Base-by-base conservation (phyloP, 2,329 filamentous ascomycete genomes). In the Phaeoacremonium minimum region DNA sequence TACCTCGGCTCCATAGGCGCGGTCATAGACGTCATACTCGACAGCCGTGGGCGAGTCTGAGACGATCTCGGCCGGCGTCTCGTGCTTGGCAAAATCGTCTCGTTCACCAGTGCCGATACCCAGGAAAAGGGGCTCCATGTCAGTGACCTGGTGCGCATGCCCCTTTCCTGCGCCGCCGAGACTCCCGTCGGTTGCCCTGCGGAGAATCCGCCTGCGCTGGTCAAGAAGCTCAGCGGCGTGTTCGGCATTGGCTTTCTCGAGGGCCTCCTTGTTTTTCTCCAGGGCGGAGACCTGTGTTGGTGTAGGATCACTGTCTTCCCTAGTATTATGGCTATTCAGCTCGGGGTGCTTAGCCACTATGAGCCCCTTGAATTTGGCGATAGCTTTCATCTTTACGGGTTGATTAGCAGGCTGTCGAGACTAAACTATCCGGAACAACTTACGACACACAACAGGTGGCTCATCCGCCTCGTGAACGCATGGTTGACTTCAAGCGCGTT, bases 401-500 rank as follows among this genome's bases (percentile, higher is more conserved):
- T 42, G 36, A 22, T 29, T 20, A 15, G 36, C 36, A 15, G 38
- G 18, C 8, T 17, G 8, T 15, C 4, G 13, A 38, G 18, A 6
- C 32, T 35, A 29, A 33, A 19, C n/a, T 58, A n/a, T n/a, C n/a
- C n/a, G n/a, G n/a, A n/a, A n/a, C n/a, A n/a, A n/a, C 66, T 52
- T 71, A 88, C 85, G 46, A 97, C 87, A 35, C 82, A 87, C 39
- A 97, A 70, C 3, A 97, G 71, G 53, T 93, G 84, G 41, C 83
- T 83, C 75, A 97, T 89, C 53, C 89, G 94, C 16, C 78, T 79
- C 4, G 93, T 97, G 46, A 97, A 94, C 12, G 93, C 93, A 45
- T 85, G 80, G 50, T 88, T 88, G 53, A 96, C 77, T 62, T 98
- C 93, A 38, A 90, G 81, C 48, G 93, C 86, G 39, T 91, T 97